phyloP scores from a whole-genome alignment of 768 basidiomycete species.

The Serendipita vermifera region DNA sequence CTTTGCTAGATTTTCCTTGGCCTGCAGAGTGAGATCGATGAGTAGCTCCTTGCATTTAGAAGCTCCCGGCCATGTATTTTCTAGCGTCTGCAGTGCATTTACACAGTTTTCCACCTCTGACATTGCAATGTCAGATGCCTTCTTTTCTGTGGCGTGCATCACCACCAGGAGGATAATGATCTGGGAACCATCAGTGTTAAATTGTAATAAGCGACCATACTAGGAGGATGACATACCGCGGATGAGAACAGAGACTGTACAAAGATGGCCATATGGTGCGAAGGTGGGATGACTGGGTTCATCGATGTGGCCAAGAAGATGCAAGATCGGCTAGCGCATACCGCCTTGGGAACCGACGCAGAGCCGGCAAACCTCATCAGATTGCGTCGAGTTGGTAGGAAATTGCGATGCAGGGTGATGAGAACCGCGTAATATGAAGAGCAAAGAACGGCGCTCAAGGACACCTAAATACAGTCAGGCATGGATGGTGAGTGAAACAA shows the following conservation, averaged over 20 bases:
- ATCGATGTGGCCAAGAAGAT: slow-evolving; percentile 76
- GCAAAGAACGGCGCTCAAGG: slow-evolving; percentile 74
- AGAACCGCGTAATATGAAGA: slow-evolving; percentile 82
- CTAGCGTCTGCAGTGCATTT: slow-evolving; percentile 61
- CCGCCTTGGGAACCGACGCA: slow-evolving; percentile 65
- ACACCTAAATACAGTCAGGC: background rate
- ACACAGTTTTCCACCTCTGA: slow-evolving; percentile 69
- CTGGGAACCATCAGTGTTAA: no score
- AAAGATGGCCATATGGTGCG: slow-evolving; percentile 79
- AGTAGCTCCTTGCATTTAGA: slow-evolving; percentile 51
- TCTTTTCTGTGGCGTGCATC: slow-evolving; percentile 60
- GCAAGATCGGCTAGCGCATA: slow-evolving; percentile 72
- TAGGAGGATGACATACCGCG: no score
- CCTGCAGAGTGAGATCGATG: slow-evolving; percentile 16
- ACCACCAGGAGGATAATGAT: slow-evolving; percentile 75
- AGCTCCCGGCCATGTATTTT: slow-evolving; percentile 79
- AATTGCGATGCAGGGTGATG: slow-evolving; percentile 78
- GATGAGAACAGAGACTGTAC: slow-evolving; percentile 84
- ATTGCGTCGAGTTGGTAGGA: slow-evolving; percentile 52
- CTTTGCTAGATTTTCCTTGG: slow-evolving; percentile 12
- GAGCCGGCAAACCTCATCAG: slow-evolving; percentile 41
- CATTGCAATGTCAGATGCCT: slow-evolving; percentile 58
- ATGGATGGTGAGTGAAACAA: background rate
- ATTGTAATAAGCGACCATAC: no score
- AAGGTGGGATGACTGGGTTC: slow-evolving; percentile 69